Conservation (phyloP, 2,329 filamentous ascomycete genomes). For the Tetracladium maxilliforme region DNA sequence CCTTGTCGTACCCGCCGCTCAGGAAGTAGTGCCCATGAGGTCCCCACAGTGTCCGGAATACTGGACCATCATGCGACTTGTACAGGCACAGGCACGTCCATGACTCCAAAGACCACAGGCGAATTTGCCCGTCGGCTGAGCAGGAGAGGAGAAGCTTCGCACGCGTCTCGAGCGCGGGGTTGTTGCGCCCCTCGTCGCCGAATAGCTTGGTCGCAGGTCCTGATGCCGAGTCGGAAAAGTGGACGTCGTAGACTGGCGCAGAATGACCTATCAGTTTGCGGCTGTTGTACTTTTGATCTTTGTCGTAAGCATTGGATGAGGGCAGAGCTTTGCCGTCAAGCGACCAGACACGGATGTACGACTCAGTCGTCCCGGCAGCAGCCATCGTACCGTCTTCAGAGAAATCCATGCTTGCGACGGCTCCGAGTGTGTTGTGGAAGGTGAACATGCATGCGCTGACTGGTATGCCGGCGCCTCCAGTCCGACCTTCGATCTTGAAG, state of each 20-base stretch:
- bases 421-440: slow-evolving; percentile 90
- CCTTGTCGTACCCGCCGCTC: slow-evolving; percentile 77
- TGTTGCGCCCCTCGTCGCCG: slow-evolving; percentile 6
- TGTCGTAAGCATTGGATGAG: slow-evolving; percentile 64
- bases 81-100: slow-evolving; percentile 92
- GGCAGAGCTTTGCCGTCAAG: slow-evolving; percentile 72
- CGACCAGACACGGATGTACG: slow-evolving; percentile 90
- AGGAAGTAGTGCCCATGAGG: slow-evolving; percentile 94
- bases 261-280: slow-evolving; percentile 73
- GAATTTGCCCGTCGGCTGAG: slow-evolving; percentile 75
- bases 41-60: slow-evolving; percentile 80
- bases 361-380: slow-evolving; percentile 81
- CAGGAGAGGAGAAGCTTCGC: slow-evolving; percentile 74
- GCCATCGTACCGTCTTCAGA: slow-evolving; percentile 81
- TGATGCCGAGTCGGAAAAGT: slow-evolving; percentile 48
- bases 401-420: slow-evolving; percentile 86
- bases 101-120: slow-evolving; percentile 83
- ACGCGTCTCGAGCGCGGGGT: slow-evolving; percentile 31
- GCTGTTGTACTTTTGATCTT: slow-evolving; percentile 62
- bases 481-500: slow-evolving; percentile 74
- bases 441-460: slow-evolving; percentile 95
- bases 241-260: slow-evolving; percentile 75
- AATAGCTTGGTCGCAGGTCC: too few relatives aligned
- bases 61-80: slow-evolving; percentile 79
- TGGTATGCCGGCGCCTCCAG: slow-evolving; percentile 67